Percentiles rank a stretch among this genome's conserved stretches.
phyloP scores from a whole-genome alignment of 805 yeast species.

The Metahyphopichia silvanorum region DNA sequence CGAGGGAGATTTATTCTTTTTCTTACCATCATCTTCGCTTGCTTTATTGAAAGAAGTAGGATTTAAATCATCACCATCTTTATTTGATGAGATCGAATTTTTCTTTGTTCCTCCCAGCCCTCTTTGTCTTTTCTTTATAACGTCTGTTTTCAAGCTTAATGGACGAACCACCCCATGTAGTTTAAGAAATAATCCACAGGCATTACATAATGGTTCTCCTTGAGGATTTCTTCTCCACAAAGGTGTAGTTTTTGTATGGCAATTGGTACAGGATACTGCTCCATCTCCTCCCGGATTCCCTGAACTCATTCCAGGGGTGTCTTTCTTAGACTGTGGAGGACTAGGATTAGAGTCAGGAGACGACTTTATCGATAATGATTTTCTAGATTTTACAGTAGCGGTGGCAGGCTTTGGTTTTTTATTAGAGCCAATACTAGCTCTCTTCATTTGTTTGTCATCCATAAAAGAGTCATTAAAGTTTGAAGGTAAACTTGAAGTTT shows the following conservation, averaged over 20 bases:
- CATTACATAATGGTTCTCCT: constrained; percentile 92
- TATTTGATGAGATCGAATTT: constrained; percentile 5
- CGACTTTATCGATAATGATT: constrained; percentile 4
- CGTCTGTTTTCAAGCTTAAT: constrained; percentile 84
- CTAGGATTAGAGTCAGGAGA: constrained; percentile 5
- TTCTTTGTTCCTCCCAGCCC: too few relatives aligned
- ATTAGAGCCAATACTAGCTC: background rate
- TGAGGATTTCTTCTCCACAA: constrained; percentile 92
- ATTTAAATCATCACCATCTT: constrained; percentile 49
- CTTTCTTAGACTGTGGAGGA: too few relatives aligned
- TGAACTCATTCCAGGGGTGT: constrained; percentile 1
- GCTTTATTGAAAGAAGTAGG: constrained; percentile 37
- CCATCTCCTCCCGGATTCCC: too few relatives aligned
- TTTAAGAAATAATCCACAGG: constrained; percentile 91
- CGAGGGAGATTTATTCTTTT: too few relatives aligned
- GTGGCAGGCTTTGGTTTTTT: too few relatives aligned
- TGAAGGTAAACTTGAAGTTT: constrained; percentile 1
- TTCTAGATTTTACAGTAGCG: constrained; percentile 3
- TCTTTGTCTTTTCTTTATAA: constrained; percentile 87
- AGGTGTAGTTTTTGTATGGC: constrained; percentile 91
- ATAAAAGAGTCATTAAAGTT: constrained; percentile 2
- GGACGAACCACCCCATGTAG: constrained; percentile 96
- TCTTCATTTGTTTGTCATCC: background rate
- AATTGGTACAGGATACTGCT: constrained; percentile 65
- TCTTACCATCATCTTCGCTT: constrained; percentile 4